phyloP scores from a whole-genome alignment of 2,329 filamentous ascomycete species.

The Pseudogymnoascus sp. region DNA sequence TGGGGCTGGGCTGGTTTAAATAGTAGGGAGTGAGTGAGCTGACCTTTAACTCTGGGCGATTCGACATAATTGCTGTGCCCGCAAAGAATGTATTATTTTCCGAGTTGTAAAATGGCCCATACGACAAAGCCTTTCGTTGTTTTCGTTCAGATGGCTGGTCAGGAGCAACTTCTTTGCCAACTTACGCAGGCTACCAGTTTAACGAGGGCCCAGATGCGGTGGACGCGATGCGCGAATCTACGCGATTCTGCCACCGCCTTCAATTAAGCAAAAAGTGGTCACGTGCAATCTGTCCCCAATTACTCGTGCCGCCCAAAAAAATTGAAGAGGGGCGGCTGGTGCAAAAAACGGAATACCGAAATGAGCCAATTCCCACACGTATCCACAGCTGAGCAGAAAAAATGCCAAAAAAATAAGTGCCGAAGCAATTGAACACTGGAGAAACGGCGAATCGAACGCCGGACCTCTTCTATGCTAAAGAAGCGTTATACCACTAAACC shows the following conservation, averaged over 20 bases:
- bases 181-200: not conserved
- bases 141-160: not conserved
- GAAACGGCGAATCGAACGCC: slow-evolving; percentile 12
- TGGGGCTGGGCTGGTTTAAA: not conserved
- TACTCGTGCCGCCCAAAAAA: not conserved
- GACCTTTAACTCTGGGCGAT: slow-evolving; percentile 47
- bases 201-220: slow-evolving; percentile 8
- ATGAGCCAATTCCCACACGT: not conserved
- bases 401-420: not conserved
- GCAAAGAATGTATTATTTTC: not conserved
- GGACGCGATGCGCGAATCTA: slow-evolving; percentile 8
- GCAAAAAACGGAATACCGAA: not conserved
- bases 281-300: not conserved
- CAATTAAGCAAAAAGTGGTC: not conserved
- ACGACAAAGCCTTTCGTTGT: not conserved
- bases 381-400: not conserved
- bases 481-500: slow-evolving; percentile 12
- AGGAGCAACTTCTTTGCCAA: not conserved
- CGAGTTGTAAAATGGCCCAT: not conserved
- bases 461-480: slow-evolving; percentile 17
- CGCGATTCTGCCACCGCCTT: slow-evolving; percentile 8
- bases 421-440: slow-evolving; percentile 4
- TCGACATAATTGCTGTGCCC: slow-evolving; percentile 35
- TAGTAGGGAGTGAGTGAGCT: not conserved
- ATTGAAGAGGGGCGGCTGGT: not conserved